These are phyloP conservation scores for Capillidium rhysosporum DNA, from an alignment of 371 early-diverging fungal genomes.

Conservation along the genomic window DNA sequence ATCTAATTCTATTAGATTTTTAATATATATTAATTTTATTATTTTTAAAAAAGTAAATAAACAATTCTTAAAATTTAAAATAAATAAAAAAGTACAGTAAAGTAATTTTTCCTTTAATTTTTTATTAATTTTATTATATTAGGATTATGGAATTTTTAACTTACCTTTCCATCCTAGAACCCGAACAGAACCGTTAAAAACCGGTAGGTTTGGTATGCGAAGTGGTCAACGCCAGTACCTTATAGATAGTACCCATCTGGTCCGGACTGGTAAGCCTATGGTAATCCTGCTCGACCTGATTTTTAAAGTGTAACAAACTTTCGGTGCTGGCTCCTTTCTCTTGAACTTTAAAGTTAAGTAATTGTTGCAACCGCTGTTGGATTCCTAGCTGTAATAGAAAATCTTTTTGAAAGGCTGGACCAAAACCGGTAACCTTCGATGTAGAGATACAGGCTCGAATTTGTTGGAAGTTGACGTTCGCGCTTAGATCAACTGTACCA, in stretches of 20 bases:
- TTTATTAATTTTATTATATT: no score
- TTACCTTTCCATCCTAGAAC: no score
- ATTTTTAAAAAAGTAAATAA: no score
- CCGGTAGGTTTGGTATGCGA: no score
- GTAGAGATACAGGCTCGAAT: constrained; percentile 31
- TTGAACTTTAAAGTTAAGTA: constrained; percentile 28
- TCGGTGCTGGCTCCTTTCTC: constrained; percentile 16
- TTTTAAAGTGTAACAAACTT: constrained; percentile 11
- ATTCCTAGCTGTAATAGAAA: constrained; percentile 77
- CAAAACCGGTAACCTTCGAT: constrained; percentile 18
- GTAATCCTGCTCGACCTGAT: constrained; percentile 39
- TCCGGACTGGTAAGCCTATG: constrained; percentile 50
- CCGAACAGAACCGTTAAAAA: no score
- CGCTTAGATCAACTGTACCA: constrained; percentile 76
- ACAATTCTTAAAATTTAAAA: no score
- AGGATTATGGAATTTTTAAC: no score
- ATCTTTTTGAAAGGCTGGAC: constrained; percentile 26
- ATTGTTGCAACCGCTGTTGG: constrained; percentile 41
- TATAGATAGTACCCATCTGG: constrained; percentile 63
- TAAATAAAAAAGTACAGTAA: no score
- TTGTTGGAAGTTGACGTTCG: constrained; percentile 79
- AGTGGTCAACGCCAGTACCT: constrained; percentile 39
- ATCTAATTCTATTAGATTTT: no score
- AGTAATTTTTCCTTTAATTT: no score
- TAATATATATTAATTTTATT: no score